A percentile compares a stretch with the other conserved stretches of the same genome.
phyloP scores from a whole-genome alignment of 768 basidiomycete genomes.

The Baorangia bicolor region DNA sequence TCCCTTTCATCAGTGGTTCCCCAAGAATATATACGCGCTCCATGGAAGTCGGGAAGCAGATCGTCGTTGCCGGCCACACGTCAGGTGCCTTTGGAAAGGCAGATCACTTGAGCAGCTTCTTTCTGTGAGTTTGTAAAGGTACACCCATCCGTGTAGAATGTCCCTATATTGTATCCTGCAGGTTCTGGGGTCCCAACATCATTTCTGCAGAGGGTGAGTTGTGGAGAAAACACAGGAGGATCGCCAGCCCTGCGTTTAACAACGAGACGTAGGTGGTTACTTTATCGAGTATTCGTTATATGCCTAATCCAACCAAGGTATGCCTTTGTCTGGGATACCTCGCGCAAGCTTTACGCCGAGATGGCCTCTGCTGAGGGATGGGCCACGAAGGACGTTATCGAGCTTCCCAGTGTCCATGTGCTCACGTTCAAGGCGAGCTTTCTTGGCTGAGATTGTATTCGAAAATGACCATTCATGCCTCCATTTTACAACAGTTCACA shows the following conservation, averaged over 20 bases:
- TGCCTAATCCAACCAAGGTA: constrained; percentile 14
- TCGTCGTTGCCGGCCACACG: constrained; percentile 19
- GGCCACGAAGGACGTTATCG: constrained; percentile 15
- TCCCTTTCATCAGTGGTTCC: constrained; percentile 18
- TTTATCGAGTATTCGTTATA: not conserved
- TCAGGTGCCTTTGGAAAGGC: constrained; percentile 21
- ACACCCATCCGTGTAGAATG: not conserved
- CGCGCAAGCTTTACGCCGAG: constrained; percentile 19
- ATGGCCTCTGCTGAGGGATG: constrained; percentile 19
- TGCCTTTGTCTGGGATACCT: constrained; percentile 20
- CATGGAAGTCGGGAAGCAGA: constrained; percentile 20
- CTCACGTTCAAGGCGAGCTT: constrained; percentile 21
- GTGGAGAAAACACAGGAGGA: constrained; percentile 24
- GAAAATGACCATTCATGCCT: not conserved
- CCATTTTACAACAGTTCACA: constrained; percentile 12
- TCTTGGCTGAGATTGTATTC: not conserved
- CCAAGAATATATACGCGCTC: constrained; percentile 24
- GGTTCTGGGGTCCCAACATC: constrained; percentile 21
- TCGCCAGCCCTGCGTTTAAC: constrained; percentile 23
- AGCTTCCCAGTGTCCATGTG: constrained; percentile 11
- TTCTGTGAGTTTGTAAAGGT: constrained; percentile 16
- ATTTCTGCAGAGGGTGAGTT: constrained; percentile 9
- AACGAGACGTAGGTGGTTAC: constrained; percentile 20
- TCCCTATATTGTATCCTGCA: constrained; percentile 1
- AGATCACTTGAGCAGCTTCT: constrained; percentile 5